These are phyloP conservation scores for Oryza meridionalis DNA, from an alignment of 176 grass and related monocot species.

Conservation along the genomic window DNA sequence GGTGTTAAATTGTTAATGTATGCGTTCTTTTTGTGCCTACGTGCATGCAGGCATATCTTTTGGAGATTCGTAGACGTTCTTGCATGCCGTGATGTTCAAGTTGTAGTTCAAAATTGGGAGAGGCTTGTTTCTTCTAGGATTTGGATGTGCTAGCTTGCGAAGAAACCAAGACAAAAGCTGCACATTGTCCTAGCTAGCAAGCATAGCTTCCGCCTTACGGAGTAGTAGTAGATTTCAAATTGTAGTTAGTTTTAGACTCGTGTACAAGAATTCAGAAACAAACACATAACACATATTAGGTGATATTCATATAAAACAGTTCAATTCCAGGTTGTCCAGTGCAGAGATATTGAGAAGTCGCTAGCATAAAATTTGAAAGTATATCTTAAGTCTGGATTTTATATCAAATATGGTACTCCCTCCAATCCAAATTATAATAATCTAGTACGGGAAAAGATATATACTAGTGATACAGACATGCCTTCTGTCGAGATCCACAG, in stretches of 20 bases:
- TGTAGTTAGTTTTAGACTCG: neutral
- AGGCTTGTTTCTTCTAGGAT: neutral
- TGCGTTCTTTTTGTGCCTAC: neutral
- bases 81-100: slow-evolving; percentile 24
- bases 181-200: neutral
- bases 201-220: neutral
- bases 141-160: neutral
- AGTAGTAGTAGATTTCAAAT: neutral
- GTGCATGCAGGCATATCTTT: neutral
- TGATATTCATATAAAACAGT: too few species aligned
- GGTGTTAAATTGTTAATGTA: neutral
- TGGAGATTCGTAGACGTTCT: slow-evolving; percentile 9
- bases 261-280: too few species aligned
- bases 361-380: too few species aligned
- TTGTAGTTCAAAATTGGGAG: neutral
- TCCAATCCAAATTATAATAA: too few species aligned
- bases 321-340: too few species aligned
- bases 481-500: too few species aligned
- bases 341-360: too few species aligned
- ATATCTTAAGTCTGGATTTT: too few species aligned
- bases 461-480: too few species aligned
- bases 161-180: neutral
- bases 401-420: too few species aligned
- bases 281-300: too few species aligned
- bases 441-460: too few species aligned